phyloP scores from a whole-genome alignment of 2,329 filamentous ascomycete genomes.

The Penicillium sp. region DNA sequence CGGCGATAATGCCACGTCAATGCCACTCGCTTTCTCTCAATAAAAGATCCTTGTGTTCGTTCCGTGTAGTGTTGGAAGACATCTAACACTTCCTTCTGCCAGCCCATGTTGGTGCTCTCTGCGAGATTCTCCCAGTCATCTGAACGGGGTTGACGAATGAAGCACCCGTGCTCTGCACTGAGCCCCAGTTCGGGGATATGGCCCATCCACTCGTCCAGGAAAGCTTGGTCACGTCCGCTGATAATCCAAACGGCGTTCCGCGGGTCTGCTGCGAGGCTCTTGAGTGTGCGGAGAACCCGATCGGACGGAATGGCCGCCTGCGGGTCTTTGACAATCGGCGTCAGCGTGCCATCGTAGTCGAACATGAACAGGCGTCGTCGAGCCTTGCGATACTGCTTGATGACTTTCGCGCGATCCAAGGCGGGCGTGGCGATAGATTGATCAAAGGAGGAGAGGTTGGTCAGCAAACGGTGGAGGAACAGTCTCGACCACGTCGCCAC shows the following conservation, averaged over 20 bases:
- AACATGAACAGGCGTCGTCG: slow-evolving; percentile 92
- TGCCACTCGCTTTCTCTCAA: slow-evolving; percentile 90
- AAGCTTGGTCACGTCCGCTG: slow-evolving; percentile 87
- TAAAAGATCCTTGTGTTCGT: slow-evolving; percentile 81
- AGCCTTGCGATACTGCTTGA: slow-evolving; percentile 71
- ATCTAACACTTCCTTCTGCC: slow-evolving; percentile 81
- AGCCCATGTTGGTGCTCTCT: slow-evolving; percentile 82
- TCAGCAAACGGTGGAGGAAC: slow-evolving; percentile 75
- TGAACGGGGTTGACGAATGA: slow-evolving; percentile 76
- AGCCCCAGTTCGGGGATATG: slow-evolving; percentile 87
- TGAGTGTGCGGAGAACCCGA: slow-evolving; percentile 75
- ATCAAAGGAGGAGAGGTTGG: slow-evolving; percentile 74
- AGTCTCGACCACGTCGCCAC: slow-evolving; percentile 82
- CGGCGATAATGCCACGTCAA: slow-evolving; percentile 97
- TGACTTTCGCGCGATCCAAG: slow-evolving; percentile 70
- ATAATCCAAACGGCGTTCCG: slow-evolving; percentile 97
- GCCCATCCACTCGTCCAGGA: slow-evolving; percentile 87
- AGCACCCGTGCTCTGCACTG: slow-evolving; percentile 94
- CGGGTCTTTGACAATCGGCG: slow-evolving; percentile 90
- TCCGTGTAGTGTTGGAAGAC: slow-evolving; percentile 89
- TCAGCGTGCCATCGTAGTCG: slow-evolving; percentile 96
- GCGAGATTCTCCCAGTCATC: slow-evolving; percentile 86
- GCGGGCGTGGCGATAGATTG: slow-evolving; percentile 74
- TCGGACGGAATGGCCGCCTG: slow-evolving; percentile 84
- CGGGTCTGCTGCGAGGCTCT: slow-evolving; percentile 73